These are phyloP conservation scores for Fusarium sp. DNA, from an alignment of 2,329 filamentous ascomycete species.

Conservation along the genomic window DNA sequence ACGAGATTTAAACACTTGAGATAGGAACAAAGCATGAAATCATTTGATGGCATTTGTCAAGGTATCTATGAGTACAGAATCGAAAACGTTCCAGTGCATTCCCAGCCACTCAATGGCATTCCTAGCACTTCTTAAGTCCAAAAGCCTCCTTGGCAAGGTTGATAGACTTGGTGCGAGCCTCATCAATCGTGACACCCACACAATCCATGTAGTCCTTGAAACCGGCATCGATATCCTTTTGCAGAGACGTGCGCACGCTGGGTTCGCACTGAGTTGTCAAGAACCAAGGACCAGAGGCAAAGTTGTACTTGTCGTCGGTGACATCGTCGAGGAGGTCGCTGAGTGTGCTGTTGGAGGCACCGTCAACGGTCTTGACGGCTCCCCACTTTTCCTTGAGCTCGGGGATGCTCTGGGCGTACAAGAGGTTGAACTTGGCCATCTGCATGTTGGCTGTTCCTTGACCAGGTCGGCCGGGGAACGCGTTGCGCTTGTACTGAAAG, in stretches of 20 bases:
- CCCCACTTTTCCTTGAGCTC: constrained; percentile 51
- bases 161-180: constrained; percentile 56
- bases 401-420: constrained; percentile 60
- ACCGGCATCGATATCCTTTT: constrained; percentile 53
- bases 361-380: constrained; percentile 42
- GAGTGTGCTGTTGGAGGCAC: constrained; percentile 47
- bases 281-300: constrained; percentile 66
- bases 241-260: constrained; percentile 49
- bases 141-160: constrained; percentile 61
- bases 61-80: not conserved
- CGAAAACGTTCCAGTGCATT: not conserved
- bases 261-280: constrained; percentile 56
- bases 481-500: constrained; percentile 79
- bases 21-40: not conserved
- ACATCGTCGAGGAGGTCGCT: constrained; percentile 59
- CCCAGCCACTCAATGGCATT: not conserved
- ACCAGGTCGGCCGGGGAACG: constrained; percentile 66
- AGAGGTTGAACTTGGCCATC: constrained; percentile 55
- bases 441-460: constrained; percentile 77
- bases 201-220: constrained; percentile 62
- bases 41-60: not conserved
- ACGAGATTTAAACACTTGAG: constrained; percentile 48
- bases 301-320: constrained; percentile 63
- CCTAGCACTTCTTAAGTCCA: constrained; percentile 41
- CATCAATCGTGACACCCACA: constrained; percentile 51